phyloP scores from a whole-genome alignment of 73 alveolate genomes.

The Symbiodinium pilosum region DNA sequence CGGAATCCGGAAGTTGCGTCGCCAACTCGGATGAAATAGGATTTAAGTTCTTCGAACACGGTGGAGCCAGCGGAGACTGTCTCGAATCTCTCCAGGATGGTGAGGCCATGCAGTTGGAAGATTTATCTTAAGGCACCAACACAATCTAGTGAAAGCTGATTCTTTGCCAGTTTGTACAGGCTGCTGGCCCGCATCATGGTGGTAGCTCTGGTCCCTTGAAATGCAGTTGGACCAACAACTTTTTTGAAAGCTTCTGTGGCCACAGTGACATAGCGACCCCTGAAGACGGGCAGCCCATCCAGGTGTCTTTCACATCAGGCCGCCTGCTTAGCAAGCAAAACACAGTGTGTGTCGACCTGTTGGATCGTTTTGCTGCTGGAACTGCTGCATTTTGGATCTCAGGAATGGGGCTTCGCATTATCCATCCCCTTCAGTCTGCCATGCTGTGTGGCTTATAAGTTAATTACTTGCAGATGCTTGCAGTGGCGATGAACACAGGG shows the following conservation, averaged over 20 bases:
- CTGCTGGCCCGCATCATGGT: slow-evolving; percentile 34
- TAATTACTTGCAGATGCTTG: neutral
- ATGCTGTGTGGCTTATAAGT: slow-evolving; percentile 68
- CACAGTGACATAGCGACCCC: neutral
- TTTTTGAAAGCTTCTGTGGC: neutral
- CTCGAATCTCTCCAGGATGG: neutral
- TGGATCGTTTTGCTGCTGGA: too few species aligned
- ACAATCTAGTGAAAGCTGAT: too few species aligned
- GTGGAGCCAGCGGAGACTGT: neutral
- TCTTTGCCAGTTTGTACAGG: slow-evolving; percentile 38
- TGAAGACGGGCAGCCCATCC: neutral
- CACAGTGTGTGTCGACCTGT: too few species aligned
- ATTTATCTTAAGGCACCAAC: too few species aligned
- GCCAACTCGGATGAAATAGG: neutral
- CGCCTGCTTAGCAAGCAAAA: neutral
- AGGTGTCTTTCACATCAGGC: slow-evolving; percentile 83
- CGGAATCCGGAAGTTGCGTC: neutral
- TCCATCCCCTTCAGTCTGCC: slow-evolving; percentile 91
- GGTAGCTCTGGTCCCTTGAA: slow-evolving; percentile 59
- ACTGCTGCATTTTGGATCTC: too few species aligned
- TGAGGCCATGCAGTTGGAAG: neutral
- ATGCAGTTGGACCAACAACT: neutral
- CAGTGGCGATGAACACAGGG: neutral
- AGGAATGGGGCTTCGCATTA: slow-evolving; percentile 91
- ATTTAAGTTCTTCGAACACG: neutral